phyloP scores from a whole-genome alignment of 2,329 filamentous ascomycete genomes.

The Aspergillus fischeri region DNA sequence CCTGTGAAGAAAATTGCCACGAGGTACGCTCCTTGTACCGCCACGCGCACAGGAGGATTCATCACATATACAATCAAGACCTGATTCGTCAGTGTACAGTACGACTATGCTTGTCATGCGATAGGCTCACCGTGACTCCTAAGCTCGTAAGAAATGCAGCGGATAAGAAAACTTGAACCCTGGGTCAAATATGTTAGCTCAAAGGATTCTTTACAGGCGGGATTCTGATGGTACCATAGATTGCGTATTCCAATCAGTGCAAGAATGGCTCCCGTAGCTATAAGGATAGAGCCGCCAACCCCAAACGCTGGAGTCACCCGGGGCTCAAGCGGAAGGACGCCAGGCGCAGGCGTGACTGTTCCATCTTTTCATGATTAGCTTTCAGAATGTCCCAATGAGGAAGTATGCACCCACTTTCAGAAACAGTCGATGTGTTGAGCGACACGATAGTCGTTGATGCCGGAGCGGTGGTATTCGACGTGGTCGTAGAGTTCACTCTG shows the following conservation, averaged over 20 bases:
- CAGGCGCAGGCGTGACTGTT: conserved; percentile 19
- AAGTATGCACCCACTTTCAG: conserved; percentile 9
- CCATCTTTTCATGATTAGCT: conserved; percentile 10
- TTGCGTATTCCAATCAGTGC: conserved; percentile 79
- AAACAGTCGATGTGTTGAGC: conserved; percentile 17
- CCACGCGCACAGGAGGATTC: conserved; percentile 68
- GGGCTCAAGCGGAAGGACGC: conserved; percentile 65
- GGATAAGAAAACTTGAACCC: conserved; percentile 73
- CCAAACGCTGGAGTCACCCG: conserved; percentile 75
- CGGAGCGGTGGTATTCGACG: conserved; percentile 6
- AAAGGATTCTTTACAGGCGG: neutral
- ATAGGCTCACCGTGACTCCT: conserved; percentile 57
- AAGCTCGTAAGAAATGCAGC: conserved; percentile 68
- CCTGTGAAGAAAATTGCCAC: conserved; percentile 73
- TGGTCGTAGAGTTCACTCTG: conserved; percentile 9
- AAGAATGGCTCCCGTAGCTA: conserved; percentile 67
- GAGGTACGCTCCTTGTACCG: conserved; percentile 80
- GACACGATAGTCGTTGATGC: conserved; percentile 23
- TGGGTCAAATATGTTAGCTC: conserved; percentile 12
- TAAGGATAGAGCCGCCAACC: conserved; percentile 71
- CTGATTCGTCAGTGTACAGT: conserved; percentile 14
- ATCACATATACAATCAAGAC: conserved; percentile 86
- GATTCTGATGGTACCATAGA: conserved; percentile 46
- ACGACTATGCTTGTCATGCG: neutral
- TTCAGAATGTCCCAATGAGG: neutral